phyloP scores from a whole-genome alignment of 352 stramenopile species.

The Peronospora destructor region DNA sequence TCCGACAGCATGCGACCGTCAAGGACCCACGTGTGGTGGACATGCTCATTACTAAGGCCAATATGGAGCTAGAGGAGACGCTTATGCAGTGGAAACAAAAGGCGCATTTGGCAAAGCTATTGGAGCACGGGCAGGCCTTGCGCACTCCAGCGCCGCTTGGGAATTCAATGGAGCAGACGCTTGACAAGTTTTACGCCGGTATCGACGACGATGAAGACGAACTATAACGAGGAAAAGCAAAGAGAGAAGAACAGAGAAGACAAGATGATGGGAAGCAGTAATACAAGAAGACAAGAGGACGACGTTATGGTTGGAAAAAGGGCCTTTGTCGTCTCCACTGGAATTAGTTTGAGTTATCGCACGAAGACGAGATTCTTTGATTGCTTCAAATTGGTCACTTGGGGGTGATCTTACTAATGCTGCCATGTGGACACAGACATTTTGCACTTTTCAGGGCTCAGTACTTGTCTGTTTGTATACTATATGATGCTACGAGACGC shows the following conservation, averaged over 20 bases:
- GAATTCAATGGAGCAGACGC: constrained; percentile 47
- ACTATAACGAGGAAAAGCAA: constrained; percentile 20
- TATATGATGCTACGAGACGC: too few species aligned
- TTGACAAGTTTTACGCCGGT: constrained; percentile 79
- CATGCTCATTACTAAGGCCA: constrained; percentile 96
- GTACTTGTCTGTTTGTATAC: too few species aligned
- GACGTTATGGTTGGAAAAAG: too few species aligned
- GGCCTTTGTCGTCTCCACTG: too few species aligned
- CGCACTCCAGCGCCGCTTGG: constrained; percentile 32
- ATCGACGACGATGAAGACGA: constrained; percentile 67
- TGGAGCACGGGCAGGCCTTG: constrained; percentile 60
- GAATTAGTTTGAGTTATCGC: too few species aligned
- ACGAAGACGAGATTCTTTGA: too few species aligned
- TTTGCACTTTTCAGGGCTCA: too few species aligned
- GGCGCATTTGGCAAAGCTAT: constrained; percentile 87
- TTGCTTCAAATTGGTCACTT: background rate
- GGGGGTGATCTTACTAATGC: background rate
- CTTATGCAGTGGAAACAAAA: constrained; percentile 98
- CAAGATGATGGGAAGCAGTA: constrained; percentile 6
- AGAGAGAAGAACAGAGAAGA: background rate
- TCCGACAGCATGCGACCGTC: constrained; percentile 90
- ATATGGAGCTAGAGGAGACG: constrained; percentile 97
- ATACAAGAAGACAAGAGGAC: constrained; percentile 13
- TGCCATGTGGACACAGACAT: too few species aligned
- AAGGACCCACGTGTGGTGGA: constrained; percentile 91